Conservation (phyloP, 2,329 filamentous ascomycete genomes). For the Claviceps arundinis region DNA sequence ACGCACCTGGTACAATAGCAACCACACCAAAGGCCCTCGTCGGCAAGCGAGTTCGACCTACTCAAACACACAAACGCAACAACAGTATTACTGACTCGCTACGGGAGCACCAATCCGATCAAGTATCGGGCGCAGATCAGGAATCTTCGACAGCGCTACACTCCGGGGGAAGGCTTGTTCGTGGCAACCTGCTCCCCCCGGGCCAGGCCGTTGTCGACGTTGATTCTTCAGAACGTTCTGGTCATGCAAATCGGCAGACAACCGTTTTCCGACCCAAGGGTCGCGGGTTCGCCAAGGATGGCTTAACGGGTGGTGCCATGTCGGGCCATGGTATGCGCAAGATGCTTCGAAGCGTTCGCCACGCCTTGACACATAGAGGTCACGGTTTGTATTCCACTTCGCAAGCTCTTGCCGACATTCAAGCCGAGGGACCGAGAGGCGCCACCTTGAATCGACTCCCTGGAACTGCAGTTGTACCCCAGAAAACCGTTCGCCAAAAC, state of each 20-base stretch:
- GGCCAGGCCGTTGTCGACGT: conserved; percentile 68
- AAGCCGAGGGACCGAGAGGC: conserved; percentile 35
- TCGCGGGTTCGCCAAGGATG: conserved; percentile 29
- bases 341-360: conserved; percentile 72
- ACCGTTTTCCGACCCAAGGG: conserved; percentile 34
- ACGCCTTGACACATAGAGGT: conserved; percentile 55
- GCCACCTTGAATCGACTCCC: conserved; percentile 45
- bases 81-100: conserved; percentile 79
- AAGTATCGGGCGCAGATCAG: conserved; percentile 36
- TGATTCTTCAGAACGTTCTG: conserved; percentile 35
- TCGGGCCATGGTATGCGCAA: conserved; percentile 69
- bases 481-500: conserved; percentile 31
- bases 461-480: conserved; percentile 46
- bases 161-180: conserved; percentile 71
- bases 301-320: conserved; percentile 43
- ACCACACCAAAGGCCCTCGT: conserved; percentile 43
- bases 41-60: conserved; percentile 45
- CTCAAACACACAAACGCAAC: conserved; percentile 62
- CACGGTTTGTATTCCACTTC: conserved; percentile 30
- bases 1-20: conserved; percentile 36
- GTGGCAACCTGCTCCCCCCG: conserved; percentile 74
- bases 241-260: conserved; percentile 35
- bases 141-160: conserved; percentile 50
- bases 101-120: conserved; percentile 49
- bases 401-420: conserved; percentile 33